Evolutionary conservation across 2,329 filamentous ascomycete species (phyloP), one percentile per base, ranked within the genome.

Genomic region (Aspergillus candidus): DNA sequence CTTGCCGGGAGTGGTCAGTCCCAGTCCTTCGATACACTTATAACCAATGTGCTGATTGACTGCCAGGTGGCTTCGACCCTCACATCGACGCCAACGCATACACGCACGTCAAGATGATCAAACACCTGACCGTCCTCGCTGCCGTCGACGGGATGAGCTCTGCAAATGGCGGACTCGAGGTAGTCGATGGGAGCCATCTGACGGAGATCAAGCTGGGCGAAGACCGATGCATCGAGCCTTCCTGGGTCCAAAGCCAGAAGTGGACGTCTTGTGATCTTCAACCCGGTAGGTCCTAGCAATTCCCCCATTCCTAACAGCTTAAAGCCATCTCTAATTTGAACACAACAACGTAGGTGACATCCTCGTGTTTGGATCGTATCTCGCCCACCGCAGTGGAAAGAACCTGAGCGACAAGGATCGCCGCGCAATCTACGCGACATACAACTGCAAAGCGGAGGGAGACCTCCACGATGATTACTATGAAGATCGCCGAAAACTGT

Each of bases 381-480:
- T 70, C 11, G 68, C 67, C 2, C 67, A 70, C 50, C 59, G 66
- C 4, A 66, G 61, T 38, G 63, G 59, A 11, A 44, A 58, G 27
- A 70, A 70, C 44, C 50, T 45, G 12, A 70, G 66, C 40, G 46
- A 36, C 1, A 58, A 58, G 40, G 56, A 67, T 35, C 59, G 69
- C 1, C 59, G 60, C 34, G 68, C 67, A 6, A 59, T 72, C 17
- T 72, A 72, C 47, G 67, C 69, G 3, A 72, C 69, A 0, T 72
- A 71, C 49, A 68, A 71, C 44, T 62, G 58, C 38, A 56, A 56
- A 5, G 48, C 50, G 1, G 69, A 72, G 41, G 69, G 70, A 1
- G 61, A 70, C 47, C 50, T 72, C n/a, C 67, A 68, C 47, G 62
- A 67, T 45, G 55, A 61, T 38, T 72, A 72, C 51, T 72, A 71